Percentiles rank a stretch among this genome's conserved stretches.
Evolutionary conservation across 2,329 filamentous ascomycete species (phyloP).

Genomic region (Parastagonospora nodorum): DNA sequence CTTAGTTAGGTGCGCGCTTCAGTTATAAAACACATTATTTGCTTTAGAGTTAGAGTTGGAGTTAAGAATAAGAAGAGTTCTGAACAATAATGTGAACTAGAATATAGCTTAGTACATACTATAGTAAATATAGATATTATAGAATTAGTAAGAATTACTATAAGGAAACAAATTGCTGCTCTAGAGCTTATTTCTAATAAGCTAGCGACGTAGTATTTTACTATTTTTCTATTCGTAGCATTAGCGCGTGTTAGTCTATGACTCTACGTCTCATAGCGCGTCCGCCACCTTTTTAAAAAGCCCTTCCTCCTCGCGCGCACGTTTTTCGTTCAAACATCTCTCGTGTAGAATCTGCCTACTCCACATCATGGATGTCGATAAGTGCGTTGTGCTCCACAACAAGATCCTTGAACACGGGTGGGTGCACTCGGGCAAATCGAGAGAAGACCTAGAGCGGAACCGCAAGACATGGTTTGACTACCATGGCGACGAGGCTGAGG

Average conservation of each 20-base stretch:
- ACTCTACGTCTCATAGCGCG: neutral
- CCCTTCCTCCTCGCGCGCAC: neutral
- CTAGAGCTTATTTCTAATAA: constrained; percentile 28
- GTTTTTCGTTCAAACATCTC: neutral
- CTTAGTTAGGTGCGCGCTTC: too few relatives aligned
- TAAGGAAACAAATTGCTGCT: neutral
- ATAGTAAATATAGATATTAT: constrained; percentile 1
- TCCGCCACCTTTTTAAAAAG: neutral
- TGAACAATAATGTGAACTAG: too few relatives aligned
- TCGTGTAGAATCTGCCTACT: neutral
- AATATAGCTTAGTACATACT: neutral
- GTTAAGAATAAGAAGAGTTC: too few relatives aligned
- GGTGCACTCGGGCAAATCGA: constrained; percentile 3
- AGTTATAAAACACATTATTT: too few relatives aligned
- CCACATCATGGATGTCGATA: constrained; percentile 4
- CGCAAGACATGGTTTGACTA: constrained; percentile 3
- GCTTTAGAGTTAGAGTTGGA: too few relatives aligned
- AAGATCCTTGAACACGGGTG: constrained; percentile 6
- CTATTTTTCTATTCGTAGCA: neutral
- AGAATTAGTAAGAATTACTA: neutral
- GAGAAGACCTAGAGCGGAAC: constrained; percentile 2
- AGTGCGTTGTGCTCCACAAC: constrained; percentile 6
- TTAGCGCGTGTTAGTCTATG: neutral
- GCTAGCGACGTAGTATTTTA: neutral
- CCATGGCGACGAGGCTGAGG: neutral